Base-by-base conservation (phyloP, 2,329 filamentous ascomycete genomes). In the Fusarium armeniacum region DNA sequence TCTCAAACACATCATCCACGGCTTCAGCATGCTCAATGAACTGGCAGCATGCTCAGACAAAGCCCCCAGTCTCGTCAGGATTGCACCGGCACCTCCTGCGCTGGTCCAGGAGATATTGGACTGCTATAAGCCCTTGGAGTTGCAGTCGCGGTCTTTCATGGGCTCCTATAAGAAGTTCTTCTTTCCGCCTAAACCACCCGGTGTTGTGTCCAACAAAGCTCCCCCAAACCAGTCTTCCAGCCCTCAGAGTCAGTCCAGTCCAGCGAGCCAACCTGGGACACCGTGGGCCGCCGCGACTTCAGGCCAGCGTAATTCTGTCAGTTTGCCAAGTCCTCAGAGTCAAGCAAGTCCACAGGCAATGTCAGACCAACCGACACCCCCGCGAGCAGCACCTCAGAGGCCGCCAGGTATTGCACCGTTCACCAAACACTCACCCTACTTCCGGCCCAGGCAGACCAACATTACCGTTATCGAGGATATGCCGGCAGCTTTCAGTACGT, bases 1-100 rank as follows among this genome's bases (percentile, higher is more conserved):
- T 6, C 75, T 82, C 6, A 81, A 82, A 57, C 81, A 82, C 52
- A 73, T 82, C 44, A 79, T 75, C 2, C 78, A 81, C 35, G 81
- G 81, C 38, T 81, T 82, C 49, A 79, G 76, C 32, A 80, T 81
- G 78, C 70, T 81, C 7, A 81, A 81, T 22, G 79, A 81, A 57
- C 76, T 81, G 13, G 75, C 79, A 1, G 74, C 75, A 6, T 81
- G 79, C 58, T 77, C 79, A 0, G 70, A 77, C 15, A 78, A 76
- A 55, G 79, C 79, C 0, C 77, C 78, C 2, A 71, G 72, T 44
- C 73, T 81, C 2, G 79, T 81, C 33, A 77, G 79, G 35, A 81
- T 81, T 24, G 79, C 79, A 8, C 75, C 76, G 0, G 78, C 79
- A 12, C 79, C 79, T 16, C 79, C 79, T 5, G 64, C 76, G 1